These are phyloP conservation scores for Pyrenophora seminiperda DNA, from an alignment of 2,329 filamentous ascomycete species.

Conservation along the genomic window DNA sequence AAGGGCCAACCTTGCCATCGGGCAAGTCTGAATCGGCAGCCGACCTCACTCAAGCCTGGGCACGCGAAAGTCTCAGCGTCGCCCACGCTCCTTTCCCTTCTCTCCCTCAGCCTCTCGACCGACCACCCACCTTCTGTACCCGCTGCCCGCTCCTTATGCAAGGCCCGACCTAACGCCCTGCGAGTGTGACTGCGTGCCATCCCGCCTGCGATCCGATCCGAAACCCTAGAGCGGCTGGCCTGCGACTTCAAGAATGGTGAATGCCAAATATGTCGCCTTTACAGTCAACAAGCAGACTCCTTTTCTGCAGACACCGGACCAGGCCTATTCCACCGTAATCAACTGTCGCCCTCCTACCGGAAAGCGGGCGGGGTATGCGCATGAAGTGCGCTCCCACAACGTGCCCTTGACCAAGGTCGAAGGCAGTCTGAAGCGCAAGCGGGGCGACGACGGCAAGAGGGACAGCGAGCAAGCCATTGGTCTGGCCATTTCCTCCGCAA, in stretches of 20 bases:
- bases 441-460: slow-evolving; percentile 18
- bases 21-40: slow-evolving; percentile 29
- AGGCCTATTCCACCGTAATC: slow-evolving; percentile 42
- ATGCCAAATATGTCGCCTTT: slow-evolving; percentile 47
- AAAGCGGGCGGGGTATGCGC: slow-evolving; percentile 29
- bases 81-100: slow-evolving; percentile 27
- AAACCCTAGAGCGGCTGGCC: slow-evolving; percentile 37
- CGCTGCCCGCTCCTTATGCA: slow-evolving; percentile 17
- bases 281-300: slow-evolving; percentile 47
- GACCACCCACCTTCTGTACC: slow-evolving; percentile 13
- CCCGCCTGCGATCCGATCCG: slow-evolving; percentile 22
- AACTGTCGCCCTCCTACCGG: slow-evolving; percentile 42
- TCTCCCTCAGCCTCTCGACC: slow-evolving; percentile 27
- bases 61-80: slow-evolving; percentile 35
- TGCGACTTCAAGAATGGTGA: slow-evolving; percentile 47
- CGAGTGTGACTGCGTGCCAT: slow-evolving; percentile 23
- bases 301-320: slow-evolving; percentile 31
- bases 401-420: slow-evolving; percentile 38
- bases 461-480: slow-evolving; percentile 8
- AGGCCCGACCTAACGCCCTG: slow-evolving; percentile 9
- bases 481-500: slow-evolving; percentile 1
- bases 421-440: slow-evolving; percentile 36
- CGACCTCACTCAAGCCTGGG: slow-evolving; percentile 34
- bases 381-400: slow-evolving; percentile 38
- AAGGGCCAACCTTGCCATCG: slow-evolving; percentile 27